phyloP scores from a whole-genome alignment of 2,329 filamentous ascomycete genomes.

The Scytalidium sp. region DNA sequence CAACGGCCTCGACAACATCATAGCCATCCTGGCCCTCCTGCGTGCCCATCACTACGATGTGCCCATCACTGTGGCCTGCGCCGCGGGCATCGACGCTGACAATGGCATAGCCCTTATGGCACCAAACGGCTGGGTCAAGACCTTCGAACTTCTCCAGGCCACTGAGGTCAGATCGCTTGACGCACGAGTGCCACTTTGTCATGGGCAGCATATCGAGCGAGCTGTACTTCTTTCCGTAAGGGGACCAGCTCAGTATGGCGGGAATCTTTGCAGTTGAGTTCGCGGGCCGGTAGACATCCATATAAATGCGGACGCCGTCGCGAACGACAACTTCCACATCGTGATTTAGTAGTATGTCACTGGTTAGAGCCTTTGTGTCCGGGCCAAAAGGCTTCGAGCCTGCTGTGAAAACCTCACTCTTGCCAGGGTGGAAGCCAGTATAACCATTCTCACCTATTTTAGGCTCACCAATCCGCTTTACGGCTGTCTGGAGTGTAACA shows the following conservation, averaged over 20 bases:
- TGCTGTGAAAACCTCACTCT: no score
- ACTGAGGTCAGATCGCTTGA: constrained; percentile 3
- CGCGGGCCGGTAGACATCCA: constrained; percentile 20
- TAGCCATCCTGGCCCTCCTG: constrained; percentile 24
- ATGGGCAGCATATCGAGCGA: constrained; percentile 12
- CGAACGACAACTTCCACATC: constrained; percentile 17
- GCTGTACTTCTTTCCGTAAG: constrained; percentile 23
- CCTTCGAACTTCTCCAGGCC: constrained; percentile 19
- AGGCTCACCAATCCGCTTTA: no score
- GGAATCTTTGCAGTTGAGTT: constrained; percentile 8
- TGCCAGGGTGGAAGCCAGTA: no score
- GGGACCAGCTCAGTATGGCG: constrained; percentile 18
- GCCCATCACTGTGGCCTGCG: constrained; percentile 17
- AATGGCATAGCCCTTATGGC: constrained; percentile 20
- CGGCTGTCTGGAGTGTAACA: no score
- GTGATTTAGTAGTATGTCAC: no score
- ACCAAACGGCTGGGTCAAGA: constrained; percentile 23
- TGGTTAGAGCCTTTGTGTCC: no score
- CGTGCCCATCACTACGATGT: constrained; percentile 14
- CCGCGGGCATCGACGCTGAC: constrained; percentile 22
- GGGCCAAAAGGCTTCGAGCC: no score
- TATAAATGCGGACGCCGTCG: constrained; percentile 17
- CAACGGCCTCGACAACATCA: constrained; percentile 22
- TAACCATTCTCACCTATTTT: no score
- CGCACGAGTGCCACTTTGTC: constrained; percentile 8